Base-by-base conservation (phyloP, 2,329 filamentous ascomycete species). In the Stromatinia cepivora region DNA sequence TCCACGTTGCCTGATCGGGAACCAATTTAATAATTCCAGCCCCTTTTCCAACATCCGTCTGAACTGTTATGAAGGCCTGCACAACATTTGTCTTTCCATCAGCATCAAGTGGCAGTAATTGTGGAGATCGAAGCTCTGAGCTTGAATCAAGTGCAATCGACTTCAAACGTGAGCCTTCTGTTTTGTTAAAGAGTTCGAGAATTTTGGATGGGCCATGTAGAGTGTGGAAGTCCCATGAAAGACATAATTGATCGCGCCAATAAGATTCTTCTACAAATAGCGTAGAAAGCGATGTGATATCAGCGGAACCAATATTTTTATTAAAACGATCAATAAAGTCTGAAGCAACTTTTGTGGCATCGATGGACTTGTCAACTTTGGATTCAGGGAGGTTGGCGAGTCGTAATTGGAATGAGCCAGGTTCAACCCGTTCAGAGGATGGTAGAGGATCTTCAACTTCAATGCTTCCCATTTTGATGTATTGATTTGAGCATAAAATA, bases 161-260 rank as follows among this genome's bases (percentile, higher is more conserved):
- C 2, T 76, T 76, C 1, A 83, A 70, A 0, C 78, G 66, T 70
- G 67, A 77, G 77, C 56, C 70, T 69, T 70, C 63, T 20, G 67
- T 20, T 71, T 63, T 62, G 34, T 72, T 62, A 15, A 82, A 72
- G 36, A 81, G 77, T 3, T 73, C 67, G 34, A 69, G 66, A 46
- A 82, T 80, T 53, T 79, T 79, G 17, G 77, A 70, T 0, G 80
- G 77, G 0, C 82, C 81, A n/a, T 84, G 80, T 0, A 85, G 75
- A 2, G 84, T 87, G 68, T 81, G 84, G 58, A 86, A 83, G 53
- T 84, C 82, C 86, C 86, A 89, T 0, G 85, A 82, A 1, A 88
- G 75, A 28, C 82, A 83, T 0, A 89, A 79, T 56, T 87, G 85
- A 73, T 89, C 87, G 11, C 86, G 82, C 87, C 86, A 88, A 77